Base-by-base conservation (phyloP, 2,329 filamentous ascomycete species). In the Proliferodiscus dingleyae region DNA sequence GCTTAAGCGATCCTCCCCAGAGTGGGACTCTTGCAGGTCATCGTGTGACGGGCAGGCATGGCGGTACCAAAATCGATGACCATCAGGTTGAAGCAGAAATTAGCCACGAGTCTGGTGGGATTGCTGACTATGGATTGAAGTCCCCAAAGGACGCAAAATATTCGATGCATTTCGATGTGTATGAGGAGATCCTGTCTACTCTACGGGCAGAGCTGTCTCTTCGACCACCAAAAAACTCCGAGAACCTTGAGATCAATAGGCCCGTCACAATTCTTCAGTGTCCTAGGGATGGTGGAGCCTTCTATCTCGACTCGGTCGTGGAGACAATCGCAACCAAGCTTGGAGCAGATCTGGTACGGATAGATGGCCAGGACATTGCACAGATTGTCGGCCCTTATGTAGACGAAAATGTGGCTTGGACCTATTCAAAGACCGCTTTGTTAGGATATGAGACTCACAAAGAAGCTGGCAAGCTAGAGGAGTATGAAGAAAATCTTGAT, bases 311-410 rank as follows among this genome's bases (percentile, higher is more conserved):
- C 51, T 65, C 69, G 3, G 68, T 87, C n/a, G 76, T 90, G 2
- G 72, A 78, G 48, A 73, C 78, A 41, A 68, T 85, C 34, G 85
- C 85, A 0, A 68, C 69, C 10, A 73, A 80, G 26, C 68, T 85
- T 5, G 69, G 68, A 5, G 83, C 86, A 3, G 81, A 91, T 53
- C 60, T 91, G 3, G 67, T 93, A 24, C 74, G 78, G 16, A 61
- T 94, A 9, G 78, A 83, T 58, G 80, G 87, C 1, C 77, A 82
- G 51, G 83, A 85, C 58, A 67, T 94, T 43, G 84, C 84, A 3
- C 74, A 83, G 40, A 69, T 93, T 21, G 73, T 83, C 0, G 84
- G 83, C 2, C 73, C 79, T 34, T 88, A 89, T 56, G 66, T 90
- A 8, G 84, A 83, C 4, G 80, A 86, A 57, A 72, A 75, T 49